Conservation (phyloP, 495 filamentous ascomycete species). For the Tuber magnatum region DNA sequence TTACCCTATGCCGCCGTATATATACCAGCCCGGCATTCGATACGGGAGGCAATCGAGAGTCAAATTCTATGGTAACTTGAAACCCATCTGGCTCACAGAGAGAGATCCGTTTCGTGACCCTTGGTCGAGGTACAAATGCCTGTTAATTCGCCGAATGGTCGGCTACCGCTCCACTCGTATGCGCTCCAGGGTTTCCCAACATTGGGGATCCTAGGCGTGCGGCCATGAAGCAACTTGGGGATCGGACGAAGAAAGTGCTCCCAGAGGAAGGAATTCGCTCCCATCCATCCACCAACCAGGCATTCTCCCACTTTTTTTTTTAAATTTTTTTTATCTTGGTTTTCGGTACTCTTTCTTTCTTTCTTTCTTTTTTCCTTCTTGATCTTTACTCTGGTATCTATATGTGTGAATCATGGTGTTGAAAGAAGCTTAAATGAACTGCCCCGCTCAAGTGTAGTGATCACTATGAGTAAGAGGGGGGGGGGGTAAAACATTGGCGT, state of each 20-base stretch:
- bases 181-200: not conserved
- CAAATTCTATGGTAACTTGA: not conserved
- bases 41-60: slow-evolving; percentile 18
- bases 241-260: slow-evolving; percentile 2
- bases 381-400: not conserved
- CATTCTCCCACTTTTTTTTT: not conserved
- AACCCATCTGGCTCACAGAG: slow-evolving; percentile 1
- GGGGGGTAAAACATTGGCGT: not conserved
- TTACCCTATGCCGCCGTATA: not conserved
- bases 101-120: slow-evolving; percentile 11
- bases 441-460: not conserved
- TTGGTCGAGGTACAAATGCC: slow-evolving; percentile 8
- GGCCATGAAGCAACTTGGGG: slow-evolving; percentile 3
- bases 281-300: not conserved
- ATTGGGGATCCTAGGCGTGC: not conserved
- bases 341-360: not conserved
- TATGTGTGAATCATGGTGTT: not conserved
- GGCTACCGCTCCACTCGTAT: slow-evolving; percentile 8
- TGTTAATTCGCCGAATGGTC: slow-evolving; percentile 20
- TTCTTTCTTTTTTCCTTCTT: not conserved
- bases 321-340: not conserved
- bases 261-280: not conserved
- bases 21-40: slow-evolving; percentile 12
- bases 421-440: not conserved
- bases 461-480: not conserved